Base-by-base conservation (phyloP, 1,284 basidiomycete genomes). In the Ceratobasidium sp. region DNA sequence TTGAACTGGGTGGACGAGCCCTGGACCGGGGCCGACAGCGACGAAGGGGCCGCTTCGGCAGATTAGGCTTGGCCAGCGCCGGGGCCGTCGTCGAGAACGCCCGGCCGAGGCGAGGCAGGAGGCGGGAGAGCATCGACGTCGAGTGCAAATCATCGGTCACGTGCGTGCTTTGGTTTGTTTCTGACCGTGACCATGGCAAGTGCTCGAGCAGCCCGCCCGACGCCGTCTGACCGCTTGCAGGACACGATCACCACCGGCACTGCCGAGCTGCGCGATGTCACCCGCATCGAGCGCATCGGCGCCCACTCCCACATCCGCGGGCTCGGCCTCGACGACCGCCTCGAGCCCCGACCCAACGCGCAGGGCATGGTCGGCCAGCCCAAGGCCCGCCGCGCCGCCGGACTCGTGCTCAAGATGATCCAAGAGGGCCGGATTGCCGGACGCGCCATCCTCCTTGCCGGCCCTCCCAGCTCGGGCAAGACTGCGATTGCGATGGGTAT, bases 251-350 rank as follows among this genome's bases (percentile, higher is more conserved):
- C 88, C 2, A 88, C 90, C 73, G 89, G 88, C 43, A 88, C 89
- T 58, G 87, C 90, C 52, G 90, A 92, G 80, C 81, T 96, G 75
- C 87, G 93, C 73, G 94, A 97, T 79, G 90, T 96, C 72, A 96
- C 94, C 70, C 96, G 95, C 85, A 95, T 97, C 88, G 95, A 97
- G 87, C 92, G 95, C 74, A 97, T 97, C 80, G 94, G 94, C 79
- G 92, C 93, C n/a, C 96, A 97, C 81, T 97, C 96, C n/a, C 96
- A 98, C 83, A 96, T 98, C 78, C 93, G 89, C 71, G 96, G 96
- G 1, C 86, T 99, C 30, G 97, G 97, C 2, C 88, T 99, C 67
- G 96, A 98, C 79, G 93, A 94, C 76, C 83, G 89, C 75, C 87
- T 98, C 74, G 95, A 98, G 81, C 95, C 97, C 10, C 88, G 94